Evolutionary conservation across 1,284 basidiomycete genomes (phyloP).

Genomic region (Serendipita sp.): DNA sequence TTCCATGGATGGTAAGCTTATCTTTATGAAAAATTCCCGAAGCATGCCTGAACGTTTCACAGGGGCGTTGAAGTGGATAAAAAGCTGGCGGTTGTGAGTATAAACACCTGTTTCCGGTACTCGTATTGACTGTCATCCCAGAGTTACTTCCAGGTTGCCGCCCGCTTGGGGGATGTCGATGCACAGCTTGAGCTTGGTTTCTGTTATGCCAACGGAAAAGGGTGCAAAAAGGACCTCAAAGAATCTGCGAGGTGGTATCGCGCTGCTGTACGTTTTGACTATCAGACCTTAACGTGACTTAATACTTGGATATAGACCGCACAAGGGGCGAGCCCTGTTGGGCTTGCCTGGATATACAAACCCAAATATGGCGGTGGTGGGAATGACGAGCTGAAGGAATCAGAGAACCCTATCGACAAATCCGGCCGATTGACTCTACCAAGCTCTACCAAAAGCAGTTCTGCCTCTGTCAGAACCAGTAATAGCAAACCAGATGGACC

Average conservation of each 20-base stretch:
- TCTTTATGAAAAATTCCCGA: background rate
- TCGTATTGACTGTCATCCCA: conserved; percentile 20
- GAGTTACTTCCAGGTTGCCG: conserved; percentile 78
- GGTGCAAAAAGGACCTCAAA: conserved; percentile 79
- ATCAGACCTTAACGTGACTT: background rate
- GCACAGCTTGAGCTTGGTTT: conserved; percentile 78
- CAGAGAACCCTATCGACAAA: background rate
- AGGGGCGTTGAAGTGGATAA: conserved; percentile 65
- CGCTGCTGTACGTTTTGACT: conserved; percentile 43
- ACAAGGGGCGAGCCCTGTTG: conserved; percentile 67
- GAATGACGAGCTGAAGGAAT: background rate
- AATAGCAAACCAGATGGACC: background rate
- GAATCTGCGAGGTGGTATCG: conserved; percentile 84
- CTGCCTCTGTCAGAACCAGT: background rate
- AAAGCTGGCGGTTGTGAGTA: conserved; percentile 66
- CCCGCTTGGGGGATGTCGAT: conserved; percentile 71
- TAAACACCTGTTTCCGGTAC: background rate
- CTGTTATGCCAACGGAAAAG: conserved; percentile 72
- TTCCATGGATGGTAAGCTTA: conserved; percentile 62
- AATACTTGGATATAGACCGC: conserved; percentile 31
- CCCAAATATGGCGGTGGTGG: conserved; percentile 17
- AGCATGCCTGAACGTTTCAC: too few relatives aligned
- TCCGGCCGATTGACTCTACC: background rate
- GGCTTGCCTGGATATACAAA: conserved; percentile 79
- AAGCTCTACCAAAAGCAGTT: background rate